These are phyloP conservation scores for Penicillium goetzii DNA, from an alignment of 495 filamentous ascomycete genomes.

Conservation along the genomic window DNA sequence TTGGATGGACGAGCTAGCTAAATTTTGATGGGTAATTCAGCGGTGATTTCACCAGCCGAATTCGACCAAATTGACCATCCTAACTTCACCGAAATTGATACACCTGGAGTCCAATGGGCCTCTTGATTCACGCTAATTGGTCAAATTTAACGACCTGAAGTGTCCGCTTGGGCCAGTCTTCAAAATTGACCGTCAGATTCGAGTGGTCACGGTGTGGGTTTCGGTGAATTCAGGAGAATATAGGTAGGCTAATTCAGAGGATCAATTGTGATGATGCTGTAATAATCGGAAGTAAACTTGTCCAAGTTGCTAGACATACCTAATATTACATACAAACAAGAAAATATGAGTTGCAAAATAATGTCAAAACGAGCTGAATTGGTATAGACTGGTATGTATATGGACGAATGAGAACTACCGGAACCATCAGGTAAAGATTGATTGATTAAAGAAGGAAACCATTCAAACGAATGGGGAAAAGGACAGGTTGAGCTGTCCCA, in stretches of 20 bases:
- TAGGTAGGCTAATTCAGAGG: constrained; percentile 4
- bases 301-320: constrained; percentile 3
- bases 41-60: constrained; percentile 4
- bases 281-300: constrained; percentile 4
- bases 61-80: constrained; percentile 4
- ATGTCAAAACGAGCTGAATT: constrained; percentile 2
- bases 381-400: no score
- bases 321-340: constrained; percentile 5
- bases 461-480: constrained; percentile 3
- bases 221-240: constrained; percentile 1
- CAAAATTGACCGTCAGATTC: constrained; percentile 2
- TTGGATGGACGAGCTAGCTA: constrained; percentile 2
- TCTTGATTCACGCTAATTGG: constrained; percentile 3
- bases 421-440: constrained; percentile 4
- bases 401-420: no score
- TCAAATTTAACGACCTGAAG: not conserved
- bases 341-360: constrained; percentile 3
- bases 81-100: constrained; percentile 4
- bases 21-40: constrained; percentile 3
- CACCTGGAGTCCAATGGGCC: constrained; percentile 2
- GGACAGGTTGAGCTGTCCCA: constrained; percentile 3
- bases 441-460: constrained; percentile 4
- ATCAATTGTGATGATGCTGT: constrained; percentile 4
- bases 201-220: constrained; percentile 1
- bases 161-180: not conserved